These are phyloP conservation scores for Kwoniella sp. DNA, from an alignment of 768 basidiomycete genomes.

Conservation along the genomic window DNA sequence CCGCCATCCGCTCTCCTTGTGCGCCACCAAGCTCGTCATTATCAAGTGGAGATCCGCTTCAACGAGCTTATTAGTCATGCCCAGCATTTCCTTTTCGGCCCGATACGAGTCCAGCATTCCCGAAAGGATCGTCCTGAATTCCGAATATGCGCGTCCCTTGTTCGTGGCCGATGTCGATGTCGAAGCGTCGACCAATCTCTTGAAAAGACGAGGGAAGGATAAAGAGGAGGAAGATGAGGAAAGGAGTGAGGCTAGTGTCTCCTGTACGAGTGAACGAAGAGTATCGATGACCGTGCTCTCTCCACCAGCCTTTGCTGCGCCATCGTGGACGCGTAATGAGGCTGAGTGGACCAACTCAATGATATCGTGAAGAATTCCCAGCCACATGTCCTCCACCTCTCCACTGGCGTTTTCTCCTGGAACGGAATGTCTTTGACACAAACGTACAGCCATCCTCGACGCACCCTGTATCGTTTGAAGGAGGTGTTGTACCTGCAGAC, in stretches of 20 bases:
- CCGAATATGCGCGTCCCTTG: constrained; percentile 64
- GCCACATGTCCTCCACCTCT: constrained; percentile 81
- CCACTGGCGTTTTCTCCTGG: not conserved
- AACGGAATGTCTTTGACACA: constrained; percentile 67
- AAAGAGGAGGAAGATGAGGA: constrained; percentile 76
- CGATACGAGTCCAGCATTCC: constrained; percentile 97
- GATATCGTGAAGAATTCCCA: constrained; percentile 77
- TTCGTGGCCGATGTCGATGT: constrained; percentile 56
- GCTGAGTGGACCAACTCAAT: constrained; percentile 75
- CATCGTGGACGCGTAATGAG: constrained; percentile 35
- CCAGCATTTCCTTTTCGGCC: constrained; percentile 84
- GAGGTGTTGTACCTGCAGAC: not conserved
- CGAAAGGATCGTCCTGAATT: constrained; percentile 84
- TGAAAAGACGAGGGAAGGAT: constrained; percentile 91
- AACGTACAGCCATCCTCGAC: constrained; percentile 64
- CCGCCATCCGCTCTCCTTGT: constrained; percentile 54
- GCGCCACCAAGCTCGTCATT: constrained; percentile 62
- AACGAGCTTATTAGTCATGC: constrained; percentile 78
- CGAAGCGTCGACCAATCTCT: constrained; percentile 78
- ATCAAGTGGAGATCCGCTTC: constrained; percentile 78
- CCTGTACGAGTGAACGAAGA: constrained; percentile 75
- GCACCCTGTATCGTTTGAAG: constrained; percentile 61
- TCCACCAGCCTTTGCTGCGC: not conserved
- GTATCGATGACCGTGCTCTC: constrained; percentile 57
- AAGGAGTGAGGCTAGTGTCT: constrained; percentile 79